phyloP scores from a whole-genome alignment of 2,329 filamentous ascomycete species.

The Fusarium citri region DNA sequence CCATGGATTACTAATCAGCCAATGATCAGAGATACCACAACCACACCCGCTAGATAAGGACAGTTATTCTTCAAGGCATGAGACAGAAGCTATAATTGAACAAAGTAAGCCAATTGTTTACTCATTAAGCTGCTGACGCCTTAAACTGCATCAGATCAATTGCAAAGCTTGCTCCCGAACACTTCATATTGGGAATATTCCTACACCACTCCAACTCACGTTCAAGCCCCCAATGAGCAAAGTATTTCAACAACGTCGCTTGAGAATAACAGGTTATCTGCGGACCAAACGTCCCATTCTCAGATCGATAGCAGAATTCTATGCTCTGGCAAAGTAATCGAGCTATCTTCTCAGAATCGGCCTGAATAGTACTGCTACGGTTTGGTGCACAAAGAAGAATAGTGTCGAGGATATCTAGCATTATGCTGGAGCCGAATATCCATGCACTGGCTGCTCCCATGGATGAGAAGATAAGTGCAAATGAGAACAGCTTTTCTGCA shows the following conservation, averaged over 20 bases:
- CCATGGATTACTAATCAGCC: neutral
- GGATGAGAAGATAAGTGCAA: neutral
- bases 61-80: too few species aligned
- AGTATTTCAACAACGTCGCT: neutral
- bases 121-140: neutral
- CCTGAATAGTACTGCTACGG: accelerated
- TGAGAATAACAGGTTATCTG: slow-evolving; percentile 19
- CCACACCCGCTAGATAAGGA: too few species aligned
- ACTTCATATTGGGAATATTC: neutral
- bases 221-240: neutral
- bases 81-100: too few species aligned
- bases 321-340: slow-evolving; percentile 11
- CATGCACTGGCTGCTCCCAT: neutral
- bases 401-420: slow-evolving; percentile 6
- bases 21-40: neutral
- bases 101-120: neutral
- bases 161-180: neutral
- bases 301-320: slow-evolving; percentile 12
- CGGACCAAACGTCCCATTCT: slow-evolving; percentile 16
- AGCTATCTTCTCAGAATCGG: neutral
- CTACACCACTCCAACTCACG: slow-evolving; percentile 7
- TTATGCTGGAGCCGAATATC: slow-evolving; percentile 1
- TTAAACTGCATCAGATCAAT: slow-evolving; percentile 17
- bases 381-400: neutral
- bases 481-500: slow-evolving; percentile 2